These are phyloP conservation scores for Pichia sorboxylosa DNA, from an alignment of 1,139 yeast genomes.

Conservation along the genomic window DNA sequence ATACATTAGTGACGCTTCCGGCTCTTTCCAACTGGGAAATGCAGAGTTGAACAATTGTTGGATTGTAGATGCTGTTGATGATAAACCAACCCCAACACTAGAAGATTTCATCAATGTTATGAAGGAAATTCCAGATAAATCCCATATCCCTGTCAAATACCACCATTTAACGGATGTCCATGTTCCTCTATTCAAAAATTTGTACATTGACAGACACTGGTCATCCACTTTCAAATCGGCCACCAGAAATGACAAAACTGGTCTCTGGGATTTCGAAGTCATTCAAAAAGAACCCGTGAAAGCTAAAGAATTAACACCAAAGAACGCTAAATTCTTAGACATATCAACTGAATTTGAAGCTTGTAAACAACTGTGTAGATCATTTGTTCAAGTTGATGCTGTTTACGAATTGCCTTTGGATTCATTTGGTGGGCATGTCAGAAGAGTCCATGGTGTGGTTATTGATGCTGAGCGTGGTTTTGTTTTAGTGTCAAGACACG, in stretches of 20 bases:
- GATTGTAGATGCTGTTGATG: conserved; percentile 70
- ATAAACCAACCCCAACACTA: conserved; percentile 58
- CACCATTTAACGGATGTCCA: conserved; percentile 78
- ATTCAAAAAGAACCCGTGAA: conserved; percentile 47
- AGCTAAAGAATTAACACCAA: conserved; percentile 33
- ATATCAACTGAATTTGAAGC: conserved; percentile 49
- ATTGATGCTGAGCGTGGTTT: conserved; percentile 73
- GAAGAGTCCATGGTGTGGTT: conserved; percentile 65
- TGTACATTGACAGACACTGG: conserved; percentile 82
- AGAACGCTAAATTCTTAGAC: conserved; percentile 59
- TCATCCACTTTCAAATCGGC: conserved; percentile 59
- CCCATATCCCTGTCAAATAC: conserved; percentile 59
- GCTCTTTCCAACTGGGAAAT: conserved; percentile 57
- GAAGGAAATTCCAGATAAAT: conserved; percentile 64
- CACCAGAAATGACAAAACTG: conserved; percentile 67
- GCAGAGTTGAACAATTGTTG: conserved; percentile 53
- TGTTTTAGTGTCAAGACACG: conserved; percentile 65
- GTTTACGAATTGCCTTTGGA: conserved; percentile 62
- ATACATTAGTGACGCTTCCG: conserved; percentile 65
- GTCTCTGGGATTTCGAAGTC: conserved; percentile 75
- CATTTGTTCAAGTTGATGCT: conserved; percentile 60
- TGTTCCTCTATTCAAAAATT: conserved; percentile 50
- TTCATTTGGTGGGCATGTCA: conserved; percentile 53
- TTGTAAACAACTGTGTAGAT: conserved; percentile 43
- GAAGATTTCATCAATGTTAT: conserved; percentile 70